Conservation (phyloP, 129 eudicot species). For the Lactuca sativa region DNA sequence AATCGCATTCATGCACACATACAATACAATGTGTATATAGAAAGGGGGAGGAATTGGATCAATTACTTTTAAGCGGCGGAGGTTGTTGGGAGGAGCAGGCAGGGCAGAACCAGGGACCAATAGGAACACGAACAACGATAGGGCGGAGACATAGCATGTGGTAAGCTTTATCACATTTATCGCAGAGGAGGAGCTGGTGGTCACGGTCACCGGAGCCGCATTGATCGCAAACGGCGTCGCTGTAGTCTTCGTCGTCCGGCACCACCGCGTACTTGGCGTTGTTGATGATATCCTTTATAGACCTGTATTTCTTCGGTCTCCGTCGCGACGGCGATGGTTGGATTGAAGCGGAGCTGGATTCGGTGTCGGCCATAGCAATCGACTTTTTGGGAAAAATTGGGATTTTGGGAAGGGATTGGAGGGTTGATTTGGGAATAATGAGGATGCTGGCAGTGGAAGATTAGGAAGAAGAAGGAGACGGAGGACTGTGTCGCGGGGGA, state of each 20-base stretch:
- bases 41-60: background rate
- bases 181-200: constrained; percentile 70
- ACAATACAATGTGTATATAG: constrained; percentile 19
- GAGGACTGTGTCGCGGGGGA: constrained; percentile 26
- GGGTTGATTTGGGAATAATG: constrained; percentile 37
- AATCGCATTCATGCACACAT: constrained; percentile 15
- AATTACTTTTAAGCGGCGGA: constrained; percentile 48
- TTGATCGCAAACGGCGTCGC: constrained; percentile 53
- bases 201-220: constrained; percentile 79
- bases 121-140: constrained; percentile 74
- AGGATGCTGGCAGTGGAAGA: constrained; percentile 28
- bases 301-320: constrained; percentile 38
- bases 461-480: constrained; percentile 10
- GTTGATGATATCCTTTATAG: constrained; percentile 53
- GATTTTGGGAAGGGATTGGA: constrained; percentile 10
- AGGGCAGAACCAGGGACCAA: constrained; percentile 75
- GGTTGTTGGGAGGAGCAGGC: constrained; percentile 48
- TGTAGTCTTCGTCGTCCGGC: constrained; percentile 28
- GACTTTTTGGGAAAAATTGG: constrained; percentile 18
- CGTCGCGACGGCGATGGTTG: constrained; percentile 22
- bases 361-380: constrained; percentile 27
- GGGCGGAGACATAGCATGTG: constrained; percentile 87
- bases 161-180: constrained; percentile 65
- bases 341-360: constrained; percentile 28
- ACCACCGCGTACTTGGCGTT: constrained; percentile 40